Evolutionary conservation across 1,139 yeast species (phyloP).

Genomic region (Lodderomyces parapsilosis): DNA sequence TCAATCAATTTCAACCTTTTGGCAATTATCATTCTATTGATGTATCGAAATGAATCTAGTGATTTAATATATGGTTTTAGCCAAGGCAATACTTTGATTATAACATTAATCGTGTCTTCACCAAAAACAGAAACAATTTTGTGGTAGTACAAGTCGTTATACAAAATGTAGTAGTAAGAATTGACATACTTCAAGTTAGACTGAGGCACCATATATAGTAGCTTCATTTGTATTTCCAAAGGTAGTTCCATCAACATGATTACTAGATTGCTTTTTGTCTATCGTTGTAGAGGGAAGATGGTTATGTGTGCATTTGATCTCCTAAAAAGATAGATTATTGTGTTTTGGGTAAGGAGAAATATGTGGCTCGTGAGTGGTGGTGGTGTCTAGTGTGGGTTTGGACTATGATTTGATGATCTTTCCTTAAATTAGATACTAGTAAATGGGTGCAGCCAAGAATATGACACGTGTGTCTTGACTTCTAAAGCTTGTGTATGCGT

Average conservation of each 20-base stretch:
- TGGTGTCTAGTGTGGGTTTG: background rate
- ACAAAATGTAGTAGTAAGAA: conserved; percentile 43
- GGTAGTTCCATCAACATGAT: conserved; percentile 40
- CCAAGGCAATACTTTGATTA: conserved; percentile 39
- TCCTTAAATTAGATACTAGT: too few relatives aligned
- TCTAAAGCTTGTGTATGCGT: background rate
- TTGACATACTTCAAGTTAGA: conserved; percentile 42
- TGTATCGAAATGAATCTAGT: conserved; percentile 46
- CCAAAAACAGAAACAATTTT: conserved; percentile 46
- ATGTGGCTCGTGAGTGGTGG: background rate
- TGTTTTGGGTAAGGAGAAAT: too few relatives aligned
- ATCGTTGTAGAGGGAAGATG: too few relatives aligned
- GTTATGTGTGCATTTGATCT: too few relatives aligned
- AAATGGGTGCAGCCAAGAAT: too few relatives aligned
- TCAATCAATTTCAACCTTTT: conserved; percentile 25
- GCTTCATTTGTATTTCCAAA: conserved; percentile 45
- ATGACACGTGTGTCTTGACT: too few relatives aligned
- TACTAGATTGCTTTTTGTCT: background rate
- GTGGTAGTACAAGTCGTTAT: conserved; percentile 49
- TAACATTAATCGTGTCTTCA: conserved; percentile 27
- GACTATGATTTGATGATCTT: too few relatives aligned
- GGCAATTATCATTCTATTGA: conserved; percentile 34
- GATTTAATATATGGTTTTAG: conserved; percentile 43
- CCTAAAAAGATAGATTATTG: too few relatives aligned
- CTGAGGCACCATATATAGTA: conserved; percentile 42